Base-by-base conservation (phyloP, 2,329 filamentous ascomycete species). In the Hymenoscyphus linearis region DNA sequence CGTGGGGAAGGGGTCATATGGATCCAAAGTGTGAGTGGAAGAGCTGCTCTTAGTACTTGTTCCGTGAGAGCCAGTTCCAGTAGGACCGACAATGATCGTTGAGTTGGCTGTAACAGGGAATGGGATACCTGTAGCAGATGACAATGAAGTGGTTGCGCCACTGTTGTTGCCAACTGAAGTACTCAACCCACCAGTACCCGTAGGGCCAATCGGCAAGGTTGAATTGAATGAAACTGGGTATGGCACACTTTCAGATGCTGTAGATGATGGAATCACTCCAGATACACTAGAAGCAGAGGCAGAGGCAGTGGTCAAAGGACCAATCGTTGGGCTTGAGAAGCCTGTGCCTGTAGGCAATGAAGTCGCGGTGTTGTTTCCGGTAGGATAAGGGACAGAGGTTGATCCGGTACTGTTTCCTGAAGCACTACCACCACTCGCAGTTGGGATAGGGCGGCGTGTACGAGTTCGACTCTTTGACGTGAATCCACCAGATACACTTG, bases 141-240 rank as follows among this genome's bases (percentile, higher is more conserved):
- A 52, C 4, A 44, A 54, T 2, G 57, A 52, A n/a, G 54, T 50
- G n/a, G 25, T 53, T 2, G 14, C 26, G 7, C 25, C 54, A 26
- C 57, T 40, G 57, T 53, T 58, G 25, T 14, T 36, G 9, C 27
- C 26, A 18, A 35, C 26, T n/a, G 56, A 35, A 3, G 40, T 31
- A 27, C 44, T 18, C n/a, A 52, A 14, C 34, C 13, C 31, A 0
- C 59, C 59, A 44, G 63, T 53, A 0, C 14, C 36, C 3, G 63
- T 65, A 2, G 63, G 63, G 18, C 53, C 40, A 16, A 47, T 26
- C 13, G 25, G 18, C 37, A 10, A 22, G 3, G 54, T 59, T 13
- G 53, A 40, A 1, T 55, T 55, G 37, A 59, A 40, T 16, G 16
- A 31, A 40, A 59, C 57, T 52, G 64, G 64, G 52, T 65, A 66